Conservation (phyloP, 2,329 filamentous ascomycete genomes). For the Talaromyces sp. region DNA sequence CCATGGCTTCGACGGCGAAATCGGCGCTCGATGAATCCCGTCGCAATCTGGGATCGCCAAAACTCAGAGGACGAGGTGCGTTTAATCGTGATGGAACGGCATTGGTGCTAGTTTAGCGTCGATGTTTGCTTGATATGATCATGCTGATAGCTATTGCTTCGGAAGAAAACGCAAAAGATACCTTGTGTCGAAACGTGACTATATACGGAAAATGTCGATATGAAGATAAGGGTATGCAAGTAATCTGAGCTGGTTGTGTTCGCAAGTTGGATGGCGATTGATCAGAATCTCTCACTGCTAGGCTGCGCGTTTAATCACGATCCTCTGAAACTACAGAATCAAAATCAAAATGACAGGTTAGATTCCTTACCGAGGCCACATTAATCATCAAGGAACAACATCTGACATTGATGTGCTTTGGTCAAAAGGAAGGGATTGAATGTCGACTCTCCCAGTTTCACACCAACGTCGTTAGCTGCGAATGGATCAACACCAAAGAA, state of each 20-base stretch:
- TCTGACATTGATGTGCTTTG: slow-evolving; percentile 20
- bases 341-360: slow-evolving; percentile 38
- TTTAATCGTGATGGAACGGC: slow-evolving; percentile 8
- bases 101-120: too few species aligned
- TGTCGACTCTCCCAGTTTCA: slow-evolving; percentile 94
- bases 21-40: slow-evolving; percentile 42
- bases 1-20: slow-evolving; percentile 43
- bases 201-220: slow-evolving; percentile 93
- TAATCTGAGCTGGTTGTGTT: background rate
- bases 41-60: slow-evolving; percentile 43
- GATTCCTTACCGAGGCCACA: slow-evolving; percentile 13
- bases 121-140: background rate
- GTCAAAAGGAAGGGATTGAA: slow-evolving; percentile 68
- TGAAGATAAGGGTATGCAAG: slow-evolving; percentile 65
- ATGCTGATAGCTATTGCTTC: slow-evolving; percentile 8
- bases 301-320: slow-evolving; percentile 86
- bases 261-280: background rate
- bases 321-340: slow-evolving; percentile 54
- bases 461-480: slow-evolving; percentile 52
- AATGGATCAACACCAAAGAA: slow-evolving; percentile 53
- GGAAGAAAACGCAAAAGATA: slow-evolving; percentile 74
- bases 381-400: slow-evolving; percentile 1
- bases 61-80: slow-evolving; percentile 47
- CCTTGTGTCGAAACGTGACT: slow-evolving; percentile 82
- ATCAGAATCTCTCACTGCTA: slow-evolving; percentile 24